A percentile compares a stretch with the other conserved stretches of the same genome.
phyloP scores from a whole-genome alignment of 1,284 basidiomycete species.

The Microbotryum violaceum region DNA sequence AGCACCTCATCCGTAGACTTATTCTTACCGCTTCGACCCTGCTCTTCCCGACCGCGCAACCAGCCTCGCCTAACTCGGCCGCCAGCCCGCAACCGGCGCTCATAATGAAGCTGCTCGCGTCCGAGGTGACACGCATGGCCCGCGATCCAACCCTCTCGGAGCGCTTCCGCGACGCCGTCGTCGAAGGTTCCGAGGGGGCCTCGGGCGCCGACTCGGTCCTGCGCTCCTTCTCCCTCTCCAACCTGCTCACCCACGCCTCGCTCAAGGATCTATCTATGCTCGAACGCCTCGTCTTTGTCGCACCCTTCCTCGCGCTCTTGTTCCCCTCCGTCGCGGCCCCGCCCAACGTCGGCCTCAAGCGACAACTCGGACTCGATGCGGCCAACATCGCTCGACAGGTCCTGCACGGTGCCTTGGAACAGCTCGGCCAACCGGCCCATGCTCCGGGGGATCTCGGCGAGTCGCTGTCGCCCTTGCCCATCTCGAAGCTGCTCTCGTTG shows the following conservation, averaged over 20 bases:
- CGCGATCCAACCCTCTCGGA: constrained; percentile 78
- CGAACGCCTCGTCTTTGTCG: constrained; percentile 65
- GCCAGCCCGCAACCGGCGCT: constrained; percentile 48
- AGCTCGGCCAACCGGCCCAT: constrained; percentile 26
- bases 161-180: constrained; percentile 74
- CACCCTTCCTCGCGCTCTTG: constrained; percentile 61
- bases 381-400: constrained; percentile 17
- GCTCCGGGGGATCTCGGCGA: constrained; percentile 69
- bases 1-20: constrained; percentile 88
- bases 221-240: constrained; percentile 68
- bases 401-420: constrained; percentile 16
- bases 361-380: constrained; percentile 27
- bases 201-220: constrained; percentile 16
- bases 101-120: constrained; percentile 71
- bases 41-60: constrained; percentile 52
- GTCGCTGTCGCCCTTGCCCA: constrained; percentile 56
- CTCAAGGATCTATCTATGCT: constrained; percentile 67
- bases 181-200: constrained; percentile 63
- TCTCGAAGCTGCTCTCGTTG: constrained; percentile 68
- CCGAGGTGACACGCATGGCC: constrained; percentile 74
- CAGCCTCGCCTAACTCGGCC: constrained; percentile 32
- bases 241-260: constrained; percentile 63
- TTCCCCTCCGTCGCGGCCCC: constrained; percentile 11
- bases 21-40: constrained; percentile 56
- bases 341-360: constrained; percentile 12